Evolutionary conservation across 148 eudicot genomes (phyloP).

Genomic region (Camellia sinensis): DNA sequence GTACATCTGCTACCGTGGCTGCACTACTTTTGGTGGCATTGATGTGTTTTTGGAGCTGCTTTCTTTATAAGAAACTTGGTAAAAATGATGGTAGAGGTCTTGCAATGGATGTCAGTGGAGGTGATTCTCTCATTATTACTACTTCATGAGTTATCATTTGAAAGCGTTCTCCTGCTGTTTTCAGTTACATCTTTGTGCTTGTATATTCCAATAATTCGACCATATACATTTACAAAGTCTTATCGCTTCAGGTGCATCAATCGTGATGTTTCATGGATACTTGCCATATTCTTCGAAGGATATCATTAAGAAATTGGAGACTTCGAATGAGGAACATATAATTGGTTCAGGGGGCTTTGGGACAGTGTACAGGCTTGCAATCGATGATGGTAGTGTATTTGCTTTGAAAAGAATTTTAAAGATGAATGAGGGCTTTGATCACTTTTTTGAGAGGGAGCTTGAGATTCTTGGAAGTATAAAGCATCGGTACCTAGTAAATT

Average conservation of each 20-base stretch:
- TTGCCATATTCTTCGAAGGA: constrained; percentile 94
- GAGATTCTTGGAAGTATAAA: constrained; percentile 98
- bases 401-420: constrained; percentile 89
- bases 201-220: constrained; percentile 5
- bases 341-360: constrained; percentile 97
- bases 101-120: constrained; percentile 85
- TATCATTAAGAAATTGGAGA: constrained; percentile 80
- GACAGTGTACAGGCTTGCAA: constrained; percentile 88
- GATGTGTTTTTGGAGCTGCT: constrained; percentile 99
- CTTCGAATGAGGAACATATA: constrained; percentile 78
- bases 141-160: background rate
- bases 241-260: constrained; percentile 75
- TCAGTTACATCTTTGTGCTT: constrained; percentile 4
- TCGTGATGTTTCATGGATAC: constrained; percentile 99
- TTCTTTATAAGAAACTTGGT: constrained; percentile 89
- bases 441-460: constrained; percentile 93
- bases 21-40: constrained; percentile 92
- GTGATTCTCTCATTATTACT: constrained; percentile 33
- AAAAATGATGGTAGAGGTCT: constrained; percentile 75
- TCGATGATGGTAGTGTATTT: constrained; percentile 93
- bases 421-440: constrained; percentile 86
- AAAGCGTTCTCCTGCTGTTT: background rate
- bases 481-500: constrained; percentile 86
- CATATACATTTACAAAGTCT: constrained; percentile 13
- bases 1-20: constrained; percentile 94